Percentiles rank a stretch among this genome's conserved stretches.
Evolutionary conservation across 2,329 filamentous ascomycete species (phyloP).

Genomic region (Aspergillus sp.): DNA sequence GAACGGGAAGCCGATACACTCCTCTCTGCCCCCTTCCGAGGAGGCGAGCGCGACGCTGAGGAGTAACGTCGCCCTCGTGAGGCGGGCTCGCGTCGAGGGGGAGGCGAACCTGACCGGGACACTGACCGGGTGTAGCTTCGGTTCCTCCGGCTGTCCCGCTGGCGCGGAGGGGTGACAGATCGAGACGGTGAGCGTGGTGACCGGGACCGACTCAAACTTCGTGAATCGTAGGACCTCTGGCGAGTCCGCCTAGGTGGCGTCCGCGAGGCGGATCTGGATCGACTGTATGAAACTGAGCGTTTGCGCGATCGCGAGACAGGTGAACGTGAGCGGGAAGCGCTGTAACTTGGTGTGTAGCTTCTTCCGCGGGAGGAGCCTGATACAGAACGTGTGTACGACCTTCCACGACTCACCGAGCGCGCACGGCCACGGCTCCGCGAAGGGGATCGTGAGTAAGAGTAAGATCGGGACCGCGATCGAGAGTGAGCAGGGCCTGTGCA

Average conservation of each 20-base stretch:
- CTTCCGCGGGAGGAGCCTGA: constrained; percentile 25
- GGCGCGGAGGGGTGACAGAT: constrained; percentile 29
- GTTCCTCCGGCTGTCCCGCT: constrained; percentile 14
- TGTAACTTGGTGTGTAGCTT: constrained; percentile 23
- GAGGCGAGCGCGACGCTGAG: constrained; percentile 25
- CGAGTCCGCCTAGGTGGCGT: constrained; percentile 24
- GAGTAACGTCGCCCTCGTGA: constrained; percentile 15
- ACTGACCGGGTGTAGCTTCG: constrained; percentile 29
- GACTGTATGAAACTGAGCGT: constrained; percentile 29
- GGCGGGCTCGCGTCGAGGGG: constrained; percentile 15
- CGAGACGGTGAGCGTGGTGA: constrained; percentile 25
- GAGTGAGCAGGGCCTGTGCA: constrained; percentile 26
- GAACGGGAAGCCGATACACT: constrained; percentile 21
- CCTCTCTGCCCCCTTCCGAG: constrained; percentile 6
- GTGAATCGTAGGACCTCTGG: constrained; percentile 17
- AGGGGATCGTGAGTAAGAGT: constrained; percentile 31
- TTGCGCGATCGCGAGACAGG: constrained; percentile 24
- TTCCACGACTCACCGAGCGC: constrained; percentile 15
- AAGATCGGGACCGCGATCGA: constrained; percentile 41
- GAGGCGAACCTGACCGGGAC: constrained; percentile 26
- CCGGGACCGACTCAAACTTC: constrained; percentile 17
- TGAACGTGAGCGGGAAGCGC: constrained; percentile 31
- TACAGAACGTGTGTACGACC: constrained; percentile 27
- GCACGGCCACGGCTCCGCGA: constrained; percentile 23
- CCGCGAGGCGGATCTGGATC: constrained; percentile 25